Base-by-base conservation (phyloP, 768 basidiomycete species). In the Tubosaeta sp. region DNA sequence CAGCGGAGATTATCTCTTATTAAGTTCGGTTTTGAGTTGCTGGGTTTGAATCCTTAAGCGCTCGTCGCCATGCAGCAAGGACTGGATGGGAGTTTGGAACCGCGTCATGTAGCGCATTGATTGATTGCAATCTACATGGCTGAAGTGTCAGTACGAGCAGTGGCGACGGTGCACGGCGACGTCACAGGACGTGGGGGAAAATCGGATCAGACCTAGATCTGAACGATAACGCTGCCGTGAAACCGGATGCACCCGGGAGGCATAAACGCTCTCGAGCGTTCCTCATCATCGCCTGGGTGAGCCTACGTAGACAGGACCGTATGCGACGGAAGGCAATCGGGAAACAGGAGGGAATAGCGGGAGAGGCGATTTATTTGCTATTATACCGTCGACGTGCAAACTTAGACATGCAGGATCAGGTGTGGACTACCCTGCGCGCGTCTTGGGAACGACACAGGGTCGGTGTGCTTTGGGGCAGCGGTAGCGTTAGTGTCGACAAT, bases 1-100 rank as follows among this genome's bases (percentile, higher is more conserved):
- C 52, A 16, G 49, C 41, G 46, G 22, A 39, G 46, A 46, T 59
- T 32, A 40, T 32, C 41, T 39, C 36, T 35, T 29, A 44, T 47
- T 47, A 42, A 54, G 47, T 34, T 14, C 34, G 12, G 25, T 39
- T 48, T 49, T 51, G 47, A 32, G 44, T 45, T 49, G 42, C 49
- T 49, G 49, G 34, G 49, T 49, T 50, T 44, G 38, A 47, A 48
- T 38, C 6, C 19, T 43, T n/a, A 31, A n/a, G 24, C 29, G 21
- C 29, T 25, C 46, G 27, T 16, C 25, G 3, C 38, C 7, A 6
- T 9, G 49, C 8, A 21, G 40, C 14, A 24, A 3, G n/a, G 42
- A n/a, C 36, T n/a, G 16, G 38, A 34, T 3, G 18, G 6, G 16
- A 19, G 10, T 11, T 19, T 58, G 44, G 56, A 56, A 24, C 48